phyloP scores from a whole-genome alignment of 805 yeast species.

The Metschnikowia continentalis region DNA sequence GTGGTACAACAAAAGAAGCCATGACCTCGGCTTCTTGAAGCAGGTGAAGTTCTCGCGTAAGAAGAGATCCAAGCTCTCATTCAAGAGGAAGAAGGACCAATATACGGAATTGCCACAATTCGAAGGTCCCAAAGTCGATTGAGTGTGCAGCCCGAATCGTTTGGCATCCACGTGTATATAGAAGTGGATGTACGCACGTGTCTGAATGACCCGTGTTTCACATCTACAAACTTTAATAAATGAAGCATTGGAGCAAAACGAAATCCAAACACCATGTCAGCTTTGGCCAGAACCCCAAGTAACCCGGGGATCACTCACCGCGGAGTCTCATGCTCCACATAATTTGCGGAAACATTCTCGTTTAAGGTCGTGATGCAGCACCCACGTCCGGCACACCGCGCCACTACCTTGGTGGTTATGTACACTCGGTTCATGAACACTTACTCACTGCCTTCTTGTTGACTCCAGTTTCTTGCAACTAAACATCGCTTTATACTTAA shows the following conservation, averaged over 20 bases:
- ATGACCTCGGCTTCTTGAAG: slow-evolving; percentile 40
- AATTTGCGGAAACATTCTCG: background rate
- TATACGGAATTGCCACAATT: slow-evolving; percentile 34
- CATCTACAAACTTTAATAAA: background rate
- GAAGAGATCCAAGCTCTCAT: slow-evolving; percentile 20
- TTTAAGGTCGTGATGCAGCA: background rate
- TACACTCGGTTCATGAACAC: background rate
- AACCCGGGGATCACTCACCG: no score
- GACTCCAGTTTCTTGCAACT: background rate
- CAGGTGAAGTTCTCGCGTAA: slow-evolving; percentile 26
- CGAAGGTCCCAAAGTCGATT: slow-evolving; percentile 17
- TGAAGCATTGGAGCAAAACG: background rate
- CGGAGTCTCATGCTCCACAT: background rate
- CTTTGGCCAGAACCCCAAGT: no score
- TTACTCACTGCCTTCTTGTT: background rate
- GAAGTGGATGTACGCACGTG: background rate
- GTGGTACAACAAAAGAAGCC: slow-evolving; percentile 41
- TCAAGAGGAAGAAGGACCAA: slow-evolving; percentile 19
- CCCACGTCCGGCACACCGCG: background rate
- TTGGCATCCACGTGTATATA: background rate
- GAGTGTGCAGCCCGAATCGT: background rate
- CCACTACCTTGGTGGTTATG: slow-evolving; percentile 4
- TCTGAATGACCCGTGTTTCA: background rate
- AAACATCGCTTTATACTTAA: background rate
- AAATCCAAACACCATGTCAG: background rate